Conservation (phyloP, 345 rosid species). For the Nephelium lappaceum region DNA sequence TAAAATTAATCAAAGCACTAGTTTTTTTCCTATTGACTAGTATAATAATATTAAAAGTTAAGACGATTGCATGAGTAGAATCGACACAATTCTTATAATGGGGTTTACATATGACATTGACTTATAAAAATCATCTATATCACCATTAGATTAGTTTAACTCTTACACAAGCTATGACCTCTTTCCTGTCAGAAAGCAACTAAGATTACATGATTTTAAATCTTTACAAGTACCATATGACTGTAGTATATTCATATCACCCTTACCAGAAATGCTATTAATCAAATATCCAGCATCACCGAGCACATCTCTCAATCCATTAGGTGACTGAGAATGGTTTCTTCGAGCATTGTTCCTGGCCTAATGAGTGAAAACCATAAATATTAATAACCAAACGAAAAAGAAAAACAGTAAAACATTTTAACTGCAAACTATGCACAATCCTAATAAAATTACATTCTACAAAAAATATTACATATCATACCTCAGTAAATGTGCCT, state of each 20-base stretch:
- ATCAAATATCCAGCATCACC: neutral
- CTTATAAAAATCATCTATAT: neutral
- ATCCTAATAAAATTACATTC: neutral
- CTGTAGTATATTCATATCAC: neutral
- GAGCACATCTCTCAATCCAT: neutral
- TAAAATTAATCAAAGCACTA: neutral
- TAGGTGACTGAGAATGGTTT: neutral
- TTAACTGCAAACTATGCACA: neutral
- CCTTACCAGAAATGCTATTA: constrained; percentile 2
- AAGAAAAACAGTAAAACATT: neutral
- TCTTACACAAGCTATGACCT: neutral
- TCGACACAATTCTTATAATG: neutral
- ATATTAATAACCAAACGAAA: neutral
- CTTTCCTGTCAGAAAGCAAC: too few relatives aligned
- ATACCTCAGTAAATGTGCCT: constrained; percentile 19
- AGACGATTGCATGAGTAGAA: neutral
- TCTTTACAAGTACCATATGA: neutral
- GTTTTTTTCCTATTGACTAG: neutral
- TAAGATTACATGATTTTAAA: neutral
- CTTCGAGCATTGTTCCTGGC: constrained; percentile 12
- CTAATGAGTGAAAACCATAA: neutral
- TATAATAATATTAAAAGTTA: neutral
- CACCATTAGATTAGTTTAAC: neutral
- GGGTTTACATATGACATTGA: too few relatives aligned
- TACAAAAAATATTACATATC: neutral